These are phyloP conservation scores for Brassica napus DNA, from an alignment of 345 rosid species.

Conservation along the genomic window Da-Ae NC_063436.1:27212501-27213000, in stretches of 20 bases:
- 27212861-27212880: constrained; percentile 78
- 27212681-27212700: constrained; percentile 97
- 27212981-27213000: not conserved
- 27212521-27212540: constrained; percentile 82
- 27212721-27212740: constrained; percentile 98
- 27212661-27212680: constrained; percentile 93
- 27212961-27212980: constrained; percentile 43
- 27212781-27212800: constrained; percentile 97
- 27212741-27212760: constrained; percentile 88
- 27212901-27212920: constrained; percentile 84
- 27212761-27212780: constrained; percentile 94
- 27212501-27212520: constrained; percentile 88
- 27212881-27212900: constrained; percentile 99
- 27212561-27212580: constrained; percentile 90
- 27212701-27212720: constrained; percentile 85
- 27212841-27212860: not conserved
- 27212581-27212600: constrained; percentile 96
- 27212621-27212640: constrained; percentile 66
- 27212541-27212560: constrained; percentile 99
- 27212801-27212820: not conserved
- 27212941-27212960: constrained; percentile 91
- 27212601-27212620: constrained; percentile 97
- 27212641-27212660: constrained; percentile 94
- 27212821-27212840: not conserved
- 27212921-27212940: constrained; percentile 76